These are phyloP conservation scores for Jaminaea rosea DNA, from an alignment of 1,284 basidiomycete species.

Conservation along the genomic window DNA sequence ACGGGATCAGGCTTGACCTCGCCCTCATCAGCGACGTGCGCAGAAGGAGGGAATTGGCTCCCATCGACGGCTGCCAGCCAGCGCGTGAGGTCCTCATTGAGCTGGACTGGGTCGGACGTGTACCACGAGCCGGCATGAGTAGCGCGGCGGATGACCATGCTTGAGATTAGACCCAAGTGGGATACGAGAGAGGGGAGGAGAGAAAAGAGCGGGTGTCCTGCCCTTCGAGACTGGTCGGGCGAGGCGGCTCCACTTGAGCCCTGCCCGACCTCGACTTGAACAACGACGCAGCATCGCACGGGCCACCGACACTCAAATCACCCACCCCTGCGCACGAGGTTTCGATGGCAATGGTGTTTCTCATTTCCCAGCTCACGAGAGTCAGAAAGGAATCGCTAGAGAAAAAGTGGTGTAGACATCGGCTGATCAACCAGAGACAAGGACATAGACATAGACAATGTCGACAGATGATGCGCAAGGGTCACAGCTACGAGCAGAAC, in stretches of 20 bases:
- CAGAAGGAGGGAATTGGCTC: neutral
- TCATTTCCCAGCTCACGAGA: neutral
- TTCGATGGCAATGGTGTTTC: no score
- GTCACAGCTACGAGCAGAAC: neutral
- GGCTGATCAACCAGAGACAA: neutral
- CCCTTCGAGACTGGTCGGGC: no score
- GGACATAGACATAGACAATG: neutral
- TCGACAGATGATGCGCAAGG: neutral
- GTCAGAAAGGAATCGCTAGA: neutral
- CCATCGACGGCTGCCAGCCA: slow-evolving; percentile 1
- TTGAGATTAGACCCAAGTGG: no score
- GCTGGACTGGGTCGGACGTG: slow-evolving; percentile 56
- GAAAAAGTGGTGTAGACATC: neutral
- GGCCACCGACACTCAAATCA: no score
- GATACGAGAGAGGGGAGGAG: no score
- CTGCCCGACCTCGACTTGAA: no score
- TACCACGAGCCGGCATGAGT: slow-evolving; percentile 92
- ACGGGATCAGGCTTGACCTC: slow-evolving; percentile 45
- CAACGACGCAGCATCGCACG: no score
- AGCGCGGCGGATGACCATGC: no score
- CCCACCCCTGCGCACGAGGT: no score
- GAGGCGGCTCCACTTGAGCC: no score
- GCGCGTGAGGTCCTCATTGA: neutral
- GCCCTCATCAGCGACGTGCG: neutral
- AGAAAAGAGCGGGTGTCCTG: no score